These are phyloP conservation scores for Sanguinoderma infundibulare DNA, from an alignment of 1,284 basidiomycete genomes.

Conservation along the genomic window DNA sequence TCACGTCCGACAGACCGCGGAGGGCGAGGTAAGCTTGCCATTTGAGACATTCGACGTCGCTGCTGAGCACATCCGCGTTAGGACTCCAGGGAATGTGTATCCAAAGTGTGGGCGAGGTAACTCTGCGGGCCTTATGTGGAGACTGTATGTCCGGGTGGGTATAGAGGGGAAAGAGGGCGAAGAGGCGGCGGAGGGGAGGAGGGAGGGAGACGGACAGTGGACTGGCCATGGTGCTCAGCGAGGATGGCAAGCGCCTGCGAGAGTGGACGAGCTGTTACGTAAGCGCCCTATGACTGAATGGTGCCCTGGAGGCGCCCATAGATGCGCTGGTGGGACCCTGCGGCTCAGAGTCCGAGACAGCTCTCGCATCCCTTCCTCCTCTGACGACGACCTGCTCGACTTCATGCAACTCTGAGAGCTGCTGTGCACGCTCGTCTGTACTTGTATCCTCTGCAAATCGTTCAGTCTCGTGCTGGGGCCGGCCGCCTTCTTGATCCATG, in stretches of 20 bases:
- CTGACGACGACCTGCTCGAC: neutral
- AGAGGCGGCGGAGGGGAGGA: conserved; percentile 49
- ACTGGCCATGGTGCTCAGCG: conserved; percentile 15
- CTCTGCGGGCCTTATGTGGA: conserved; percentile 48
- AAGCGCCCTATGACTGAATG: neutral
- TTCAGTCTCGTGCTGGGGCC: conserved; percentile 10
- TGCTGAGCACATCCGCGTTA: conserved; percentile 53
- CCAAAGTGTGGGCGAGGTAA: conserved; percentile 63
- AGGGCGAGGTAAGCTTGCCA: conserved; percentile 85
- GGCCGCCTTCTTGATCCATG: conserved; percentile 31
- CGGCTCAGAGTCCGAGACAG: neutral
- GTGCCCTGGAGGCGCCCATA: conserved; percentile 13
- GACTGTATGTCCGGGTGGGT: conserved; percentile 50
- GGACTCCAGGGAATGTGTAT: conserved; percentile 52
- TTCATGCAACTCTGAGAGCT: conserved; percentile 6
- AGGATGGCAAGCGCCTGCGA: neutral
- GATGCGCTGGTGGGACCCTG: conserved; percentile 15
- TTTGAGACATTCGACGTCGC: conserved; percentile 82
- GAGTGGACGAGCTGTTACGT: neutral
- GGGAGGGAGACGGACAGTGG: conserved; percentile 32
- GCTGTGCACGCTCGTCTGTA: neutral
- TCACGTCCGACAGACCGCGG: conserved; percentile 54
- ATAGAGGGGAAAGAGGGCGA: conserved; percentile 60
- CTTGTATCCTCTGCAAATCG: neutral
- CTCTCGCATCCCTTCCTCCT: neutral